Evolutionary conservation across 2,329 filamentous ascomycete species (phyloP).

Genomic region (Monilinia fructicola): DNA sequence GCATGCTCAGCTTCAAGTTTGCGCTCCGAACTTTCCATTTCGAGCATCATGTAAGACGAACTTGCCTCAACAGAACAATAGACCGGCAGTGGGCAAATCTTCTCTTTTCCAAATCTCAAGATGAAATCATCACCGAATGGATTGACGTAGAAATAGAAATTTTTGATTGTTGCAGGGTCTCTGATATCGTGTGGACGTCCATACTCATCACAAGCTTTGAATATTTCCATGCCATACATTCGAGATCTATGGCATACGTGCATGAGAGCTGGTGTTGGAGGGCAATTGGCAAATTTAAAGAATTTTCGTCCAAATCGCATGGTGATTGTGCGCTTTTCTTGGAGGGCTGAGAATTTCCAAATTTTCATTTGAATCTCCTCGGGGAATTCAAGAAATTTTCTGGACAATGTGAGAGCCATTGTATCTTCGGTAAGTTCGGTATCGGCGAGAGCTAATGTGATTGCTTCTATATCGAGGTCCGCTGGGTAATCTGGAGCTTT

Average conservation of each 20-base stretch:
- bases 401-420: not conserved
- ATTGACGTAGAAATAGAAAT: not conserved
- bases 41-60: not conserved
- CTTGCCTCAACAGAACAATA: not conserved
- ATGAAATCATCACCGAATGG: constrained; percentile 9
- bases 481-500: too few species aligned
- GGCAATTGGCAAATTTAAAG: not conserved
- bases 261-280: constrained; percentile 9
- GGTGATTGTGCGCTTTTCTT: not conserved
- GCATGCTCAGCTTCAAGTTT: not conserved
- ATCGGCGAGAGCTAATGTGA: too few species aligned
- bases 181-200: not conserved
- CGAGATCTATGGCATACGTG: not conserved
- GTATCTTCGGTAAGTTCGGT: not conserved
- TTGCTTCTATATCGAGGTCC: not conserved
- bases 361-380: not conserved
- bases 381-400: not conserved
- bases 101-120: not conserved
- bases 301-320: not conserved
- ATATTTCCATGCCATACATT: not conserved
- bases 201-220: not conserved
- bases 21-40: not conserved
- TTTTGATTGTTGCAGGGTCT: not conserved
- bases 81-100: not conserved
- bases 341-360: not conserved